Evolutionary conservation across 2,329 filamentous ascomycete species (phyloP), one percentile per base, ranked within the genome.

Genomic region (Diaporthe ampelina): DNA sequence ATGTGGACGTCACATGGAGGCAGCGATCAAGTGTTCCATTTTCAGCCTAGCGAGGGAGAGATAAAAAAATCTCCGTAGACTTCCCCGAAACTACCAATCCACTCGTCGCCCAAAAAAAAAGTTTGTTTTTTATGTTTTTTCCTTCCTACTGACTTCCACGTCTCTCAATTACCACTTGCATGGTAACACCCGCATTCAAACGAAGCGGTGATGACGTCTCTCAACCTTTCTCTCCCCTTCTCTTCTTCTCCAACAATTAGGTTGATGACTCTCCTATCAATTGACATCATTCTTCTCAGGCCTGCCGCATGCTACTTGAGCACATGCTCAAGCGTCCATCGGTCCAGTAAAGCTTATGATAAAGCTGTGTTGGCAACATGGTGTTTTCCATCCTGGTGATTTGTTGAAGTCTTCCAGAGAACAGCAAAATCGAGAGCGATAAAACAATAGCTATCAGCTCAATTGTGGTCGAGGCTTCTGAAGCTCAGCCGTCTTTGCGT

Each of bases 1-100:
- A 69, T 40, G 40, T 32, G 37, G 56, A 69, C 74, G 68, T 76
- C 68, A 72, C 59, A 48, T 69, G 74, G 72, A 70, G 68, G 86
- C 43, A 75, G 71, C 69, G 65, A 76, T 77, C 63, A 73, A 73
- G 72, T 70, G 59, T 75, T 77, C 71, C 73, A 74, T 75, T 74
- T 73, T 43, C 59, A 72, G 69, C 65, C 75, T 76, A 74, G 75
- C 69, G 71, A 77, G 75, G 61, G 15, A 63, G 24, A 37, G 52
- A n/a, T 29, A 5, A 43, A 65, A 70, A 70, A 72, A 48, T 70
- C 61, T 45, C 54, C n/a, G 69, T 50, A 65, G 67, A 74, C 73
- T 69, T 65, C 52, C 54, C 58, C 52, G 72, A 77, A 72, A 70
- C 70, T 56, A 69, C 74, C 54, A 72, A 71, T 74, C 54, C 59